Percentiles rank a stretch among this genome's conserved stretches.
Conservation (phyloP, 257 asterid species). For the Thymus mandschuricus region DNA sequence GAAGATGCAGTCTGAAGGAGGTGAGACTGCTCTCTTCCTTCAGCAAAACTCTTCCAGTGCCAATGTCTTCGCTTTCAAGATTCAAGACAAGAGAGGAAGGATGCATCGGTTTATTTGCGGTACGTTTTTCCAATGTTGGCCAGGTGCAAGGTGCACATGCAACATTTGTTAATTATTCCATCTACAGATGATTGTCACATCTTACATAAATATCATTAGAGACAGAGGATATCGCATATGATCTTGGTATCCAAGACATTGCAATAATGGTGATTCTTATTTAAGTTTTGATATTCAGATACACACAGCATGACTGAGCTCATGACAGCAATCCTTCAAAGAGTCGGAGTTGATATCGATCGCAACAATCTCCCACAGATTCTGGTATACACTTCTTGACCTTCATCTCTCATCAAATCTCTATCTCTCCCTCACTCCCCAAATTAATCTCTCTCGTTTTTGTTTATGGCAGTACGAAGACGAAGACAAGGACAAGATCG, state of each 20-base stretch:
- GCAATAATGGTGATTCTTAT: not conserved
- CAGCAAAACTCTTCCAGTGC: conserved; percentile 56
- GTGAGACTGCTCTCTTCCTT: conserved; percentile 64
- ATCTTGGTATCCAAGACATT: not conserved
- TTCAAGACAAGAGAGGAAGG: conserved; percentile 88
- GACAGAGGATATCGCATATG: not conserved
- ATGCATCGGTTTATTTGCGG: conserved; percentile 93
- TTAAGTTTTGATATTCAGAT: conserved; percentile 56
- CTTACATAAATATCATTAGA: no score
- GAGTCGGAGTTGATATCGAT: conserved; percentile 89
- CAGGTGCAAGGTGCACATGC: no score
- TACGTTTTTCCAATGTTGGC: conserved; percentile 30
- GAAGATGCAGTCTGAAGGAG: conserved; percentile 81
- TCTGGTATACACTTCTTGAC: conserved; percentile 50
- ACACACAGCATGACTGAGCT: conserved; percentile 69
- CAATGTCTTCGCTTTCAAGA: conserved; percentile 73
- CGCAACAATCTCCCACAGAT: conserved; percentile 87
- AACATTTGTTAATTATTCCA: not conserved
- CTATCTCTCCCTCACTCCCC: not conserved
- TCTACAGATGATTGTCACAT: not conserved
- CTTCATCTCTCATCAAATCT: not conserved
- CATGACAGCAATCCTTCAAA: conserved; percentile 82
- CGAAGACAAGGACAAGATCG: conserved; percentile 83
- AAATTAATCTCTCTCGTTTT: conserved; percentile 17
- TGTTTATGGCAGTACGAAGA: conserved; percentile 74